Conservation (phyloP, 345 rosid species). For the Salix koriyanagi region DNA sequence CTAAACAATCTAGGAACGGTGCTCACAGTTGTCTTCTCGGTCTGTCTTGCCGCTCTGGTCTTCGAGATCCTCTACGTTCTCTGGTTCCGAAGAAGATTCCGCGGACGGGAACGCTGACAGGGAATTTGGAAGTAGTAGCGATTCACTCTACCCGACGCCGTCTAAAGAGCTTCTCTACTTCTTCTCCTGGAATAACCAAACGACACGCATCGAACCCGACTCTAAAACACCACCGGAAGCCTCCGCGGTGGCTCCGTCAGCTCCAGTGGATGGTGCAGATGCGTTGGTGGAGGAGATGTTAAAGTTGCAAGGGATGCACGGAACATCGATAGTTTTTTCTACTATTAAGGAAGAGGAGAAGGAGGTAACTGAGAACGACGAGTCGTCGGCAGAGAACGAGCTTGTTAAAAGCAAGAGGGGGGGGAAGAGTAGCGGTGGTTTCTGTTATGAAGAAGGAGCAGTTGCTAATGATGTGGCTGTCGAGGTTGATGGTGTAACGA, state of each 20-base stretch:
- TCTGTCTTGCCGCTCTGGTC: conserved; percentile 33
- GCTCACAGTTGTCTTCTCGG: conserved; percentile 41
- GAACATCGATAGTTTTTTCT: conserved; percentile 56
- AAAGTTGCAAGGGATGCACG: conserved; percentile 42
- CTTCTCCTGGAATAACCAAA: conserved; percentile 61
- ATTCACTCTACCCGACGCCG: conserved; percentile 27
- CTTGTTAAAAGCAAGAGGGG: background rate
- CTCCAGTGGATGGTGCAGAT: background rate
- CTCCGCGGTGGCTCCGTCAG: conserved; percentile 18
- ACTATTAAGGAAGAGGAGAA: conserved; percentile 60
- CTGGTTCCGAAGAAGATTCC: conserved; percentile 45
- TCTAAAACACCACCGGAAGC: background rate
- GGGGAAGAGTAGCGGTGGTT: background rate
- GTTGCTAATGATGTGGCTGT: background rate
- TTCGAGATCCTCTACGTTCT: conserved; percentile 46
- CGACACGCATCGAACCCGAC: conserved; percentile 43
- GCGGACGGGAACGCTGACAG: conserved; percentile 28
- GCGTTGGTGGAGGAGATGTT: conserved; percentile 25
- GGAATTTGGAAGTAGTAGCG: background rate
- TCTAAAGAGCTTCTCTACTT: conserved; percentile 77
- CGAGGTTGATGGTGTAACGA: conserved; percentile 26
- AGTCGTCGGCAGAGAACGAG: background rate
- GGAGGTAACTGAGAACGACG: background rate
- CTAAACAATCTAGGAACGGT: conserved; percentile 32
- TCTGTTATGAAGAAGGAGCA: conserved; percentile 4